Conservation (phyloP, 495 filamentous ascomycete genomes). For the Clavariopsis aquatica region DNA sequence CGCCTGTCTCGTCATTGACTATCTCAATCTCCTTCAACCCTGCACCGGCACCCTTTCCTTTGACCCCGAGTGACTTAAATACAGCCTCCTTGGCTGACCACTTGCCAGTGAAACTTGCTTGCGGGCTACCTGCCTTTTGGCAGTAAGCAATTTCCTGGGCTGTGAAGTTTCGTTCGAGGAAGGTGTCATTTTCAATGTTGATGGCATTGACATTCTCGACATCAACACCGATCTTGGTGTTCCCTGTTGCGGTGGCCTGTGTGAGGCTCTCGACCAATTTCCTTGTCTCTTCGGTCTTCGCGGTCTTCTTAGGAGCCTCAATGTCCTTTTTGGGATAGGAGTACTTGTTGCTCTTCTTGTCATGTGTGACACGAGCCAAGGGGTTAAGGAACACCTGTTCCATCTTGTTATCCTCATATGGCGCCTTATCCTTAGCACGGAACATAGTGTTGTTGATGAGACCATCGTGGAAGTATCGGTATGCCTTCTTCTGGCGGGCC, state of each 20-base stretch:
- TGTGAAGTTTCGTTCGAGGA: constrained; percentile 94
- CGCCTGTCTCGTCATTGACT: constrained; percentile 72
- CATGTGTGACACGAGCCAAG: constrained; percentile 77
- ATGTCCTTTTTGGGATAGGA: constrained; percentile 59
- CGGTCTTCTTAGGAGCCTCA: constrained; percentile 23
- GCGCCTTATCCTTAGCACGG: constrained; percentile 86
- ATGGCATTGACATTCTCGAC: constrained; percentile 82
- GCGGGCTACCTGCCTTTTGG: constrained; percentile 70
- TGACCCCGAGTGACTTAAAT: constrained; percentile 94
- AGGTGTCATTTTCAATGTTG: constrained; percentile 90
- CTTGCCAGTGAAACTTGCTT: constrained; percentile 84
- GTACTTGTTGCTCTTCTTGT: constrained; percentile 80
- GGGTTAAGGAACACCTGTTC: constrained; percentile 90
- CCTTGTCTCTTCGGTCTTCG: constrained; percentile 56
- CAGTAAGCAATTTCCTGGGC: constrained; percentile 80
- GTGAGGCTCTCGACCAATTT: constrained; percentile 78
- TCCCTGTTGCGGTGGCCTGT: constrained; percentile 65
- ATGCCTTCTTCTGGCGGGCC: constrained; percentile 94
- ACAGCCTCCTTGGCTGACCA: constrained; percentile 99
- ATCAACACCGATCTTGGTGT: constrained; percentile 88
- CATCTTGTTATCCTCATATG: constrained; percentile 86
- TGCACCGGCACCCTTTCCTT: constrained; percentile 82
- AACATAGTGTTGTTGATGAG: constrained; percentile 97
- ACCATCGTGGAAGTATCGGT: constrained; percentile 96
- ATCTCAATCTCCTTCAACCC: constrained; percentile 95